These are phyloP conservation scores for Daedaleopsis sinensis DNA, from an alignment of 768 basidiomycete genomes.

Conservation along the genomic window DNA sequence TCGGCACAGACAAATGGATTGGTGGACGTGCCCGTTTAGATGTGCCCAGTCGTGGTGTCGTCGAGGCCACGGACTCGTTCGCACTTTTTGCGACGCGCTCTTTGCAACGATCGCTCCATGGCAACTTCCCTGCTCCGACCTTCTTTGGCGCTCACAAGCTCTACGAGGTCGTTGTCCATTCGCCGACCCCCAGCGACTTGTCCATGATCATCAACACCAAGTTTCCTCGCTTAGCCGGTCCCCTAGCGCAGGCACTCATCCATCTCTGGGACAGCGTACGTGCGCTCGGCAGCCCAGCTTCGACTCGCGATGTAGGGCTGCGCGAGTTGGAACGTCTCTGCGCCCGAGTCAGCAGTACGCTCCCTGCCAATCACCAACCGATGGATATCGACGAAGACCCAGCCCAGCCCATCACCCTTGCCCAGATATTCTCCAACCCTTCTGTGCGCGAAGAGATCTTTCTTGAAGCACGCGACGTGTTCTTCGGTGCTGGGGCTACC, in stretches of 20 bases:
- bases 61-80: constrained; percentile 80
- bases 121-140: constrained; percentile 54
- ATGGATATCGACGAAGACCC: constrained; percentile 44
- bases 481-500: constrained; percentile 74
- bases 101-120: constrained; percentile 46
- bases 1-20: constrained; percentile 70
- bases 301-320: constrained; percentile 67
- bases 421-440: constrained; percentile 66
- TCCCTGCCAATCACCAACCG: constrained; percentile 51
- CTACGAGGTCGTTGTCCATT: constrained; percentile 61
- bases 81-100: constrained; percentile 91
- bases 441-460: constrained; percentile 86
- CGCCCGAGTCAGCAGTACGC: constrained; percentile 61
- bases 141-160: constrained; percentile 92
- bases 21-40: constrained; percentile 71
- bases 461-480: constrained; percentile 87
- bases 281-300: constrained; percentile 50
- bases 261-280: constrained; percentile 69
- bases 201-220: constrained; percentile 65
- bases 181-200: constrained; percentile 71
- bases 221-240: constrained; percentile 63
- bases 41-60: constrained; percentile 72
- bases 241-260: constrained; percentile 55
- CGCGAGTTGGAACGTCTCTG: constrained; percentile 87
- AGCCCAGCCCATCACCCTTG: constrained; percentile 35